Conservation (phyloP, 2,329 filamentous ascomycete species). For the Arthrinium phaeospermum region DNA sequence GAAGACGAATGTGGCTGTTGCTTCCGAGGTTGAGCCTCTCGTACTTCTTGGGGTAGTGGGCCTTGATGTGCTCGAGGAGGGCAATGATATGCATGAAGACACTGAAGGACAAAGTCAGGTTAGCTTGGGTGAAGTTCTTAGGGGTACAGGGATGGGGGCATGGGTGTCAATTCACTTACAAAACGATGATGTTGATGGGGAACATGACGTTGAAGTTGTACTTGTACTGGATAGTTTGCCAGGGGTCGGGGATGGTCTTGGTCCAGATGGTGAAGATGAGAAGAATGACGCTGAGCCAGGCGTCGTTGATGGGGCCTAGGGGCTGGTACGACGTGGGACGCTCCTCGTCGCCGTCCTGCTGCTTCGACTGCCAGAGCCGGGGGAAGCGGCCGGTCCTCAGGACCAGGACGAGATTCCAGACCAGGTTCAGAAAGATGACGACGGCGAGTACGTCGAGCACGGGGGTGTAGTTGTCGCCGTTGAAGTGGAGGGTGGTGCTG, state of each 20-base stretch:
- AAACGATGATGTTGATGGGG: neutral
- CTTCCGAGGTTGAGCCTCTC: neutral
- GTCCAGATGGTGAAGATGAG: neutral
- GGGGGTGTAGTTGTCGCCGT: neutral
- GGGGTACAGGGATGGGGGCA: neutral
- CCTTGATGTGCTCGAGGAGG: neutral
- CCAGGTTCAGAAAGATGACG: neutral
- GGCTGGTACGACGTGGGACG: neutral
- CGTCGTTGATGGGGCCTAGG: neutral
- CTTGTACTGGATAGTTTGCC: neutral
- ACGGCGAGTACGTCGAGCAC: neutral
- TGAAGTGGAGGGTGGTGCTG: neutral
- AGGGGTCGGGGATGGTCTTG: neutral
- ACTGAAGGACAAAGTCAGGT: neutral
- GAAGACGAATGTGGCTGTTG: neutral
- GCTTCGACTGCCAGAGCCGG: neutral
- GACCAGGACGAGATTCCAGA: neutral
- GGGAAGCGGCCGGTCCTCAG: neutral
- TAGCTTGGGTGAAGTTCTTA: neutral
- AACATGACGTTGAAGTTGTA: neutral
- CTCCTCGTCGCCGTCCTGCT: neutral
- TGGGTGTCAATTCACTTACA: neutral
- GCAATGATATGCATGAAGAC: neutral
- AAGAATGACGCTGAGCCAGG: neutral
- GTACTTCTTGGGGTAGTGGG: neutral